These are phyloP conservation scores for Linnemannia zychae DNA, from an alignment of 192 early-diverging fungal genomes.

Conservation along the genomic window DNA sequence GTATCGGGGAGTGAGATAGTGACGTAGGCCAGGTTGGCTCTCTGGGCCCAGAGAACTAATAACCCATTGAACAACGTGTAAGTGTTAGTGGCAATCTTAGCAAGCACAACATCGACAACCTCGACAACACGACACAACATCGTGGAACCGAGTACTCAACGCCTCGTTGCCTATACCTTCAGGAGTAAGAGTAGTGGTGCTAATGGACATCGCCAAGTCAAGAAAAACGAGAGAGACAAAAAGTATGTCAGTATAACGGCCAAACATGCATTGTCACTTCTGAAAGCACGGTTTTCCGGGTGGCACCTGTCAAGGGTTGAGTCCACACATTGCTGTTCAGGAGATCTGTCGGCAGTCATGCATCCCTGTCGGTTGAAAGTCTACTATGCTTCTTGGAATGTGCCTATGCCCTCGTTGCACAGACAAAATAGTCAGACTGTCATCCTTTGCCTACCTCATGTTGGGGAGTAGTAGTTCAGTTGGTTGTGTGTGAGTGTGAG, in stretches of 20 bases:
- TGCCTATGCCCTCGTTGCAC: background rate
- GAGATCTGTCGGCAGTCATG: background rate
- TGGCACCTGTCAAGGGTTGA: background rate
- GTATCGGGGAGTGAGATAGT: conserved; percentile 87
- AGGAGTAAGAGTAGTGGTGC: conserved; percentile 35
- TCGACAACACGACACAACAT: background rate
- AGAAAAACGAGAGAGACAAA: background rate
- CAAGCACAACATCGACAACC: background rate
- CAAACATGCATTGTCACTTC: background rate
- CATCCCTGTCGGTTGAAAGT: background rate
- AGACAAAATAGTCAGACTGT: background rate
- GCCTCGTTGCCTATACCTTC: conserved; percentile 30
- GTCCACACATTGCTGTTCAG: background rate
- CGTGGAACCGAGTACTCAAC: background rate
- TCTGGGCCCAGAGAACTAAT: conserved; percentile 92
- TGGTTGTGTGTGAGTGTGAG: background rate
- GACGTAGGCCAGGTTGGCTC: conserved; percentile 82
- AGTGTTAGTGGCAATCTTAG: background rate
- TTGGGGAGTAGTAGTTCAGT: background rate
- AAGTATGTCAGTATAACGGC: background rate
- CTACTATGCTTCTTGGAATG: background rate
- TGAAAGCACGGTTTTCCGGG: background rate
- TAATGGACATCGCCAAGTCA: background rate
- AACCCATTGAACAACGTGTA: background rate
- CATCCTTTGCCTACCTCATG: conserved; percentile 16